Evolutionary conservation across 257 asterid genomes (phyloP).

Genomic region (Gentiana straminea): DNA sequence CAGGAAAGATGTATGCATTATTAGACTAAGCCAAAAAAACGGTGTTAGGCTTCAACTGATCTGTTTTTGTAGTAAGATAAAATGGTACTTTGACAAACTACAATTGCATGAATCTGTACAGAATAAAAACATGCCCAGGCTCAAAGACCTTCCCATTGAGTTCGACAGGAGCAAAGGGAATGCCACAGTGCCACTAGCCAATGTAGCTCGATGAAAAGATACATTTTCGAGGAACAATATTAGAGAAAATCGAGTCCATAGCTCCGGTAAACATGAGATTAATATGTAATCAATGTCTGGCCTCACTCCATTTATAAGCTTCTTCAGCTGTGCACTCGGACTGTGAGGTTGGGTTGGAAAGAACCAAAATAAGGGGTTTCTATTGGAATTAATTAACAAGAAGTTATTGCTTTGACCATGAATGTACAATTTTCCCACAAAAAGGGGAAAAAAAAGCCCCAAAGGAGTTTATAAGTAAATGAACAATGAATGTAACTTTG

Average conservation of each 20-base stretch:
- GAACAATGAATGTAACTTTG: no score
- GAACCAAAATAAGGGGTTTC: slow-evolving; percentile 83
- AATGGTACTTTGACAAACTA: no score
- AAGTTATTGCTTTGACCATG: not conserved
- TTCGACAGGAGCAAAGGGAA: slow-evolving; percentile 57
- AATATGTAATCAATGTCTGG: slow-evolving; percentile 4
- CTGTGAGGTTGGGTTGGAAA: slow-evolving; percentile 93
- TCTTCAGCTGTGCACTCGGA: slow-evolving; percentile 92
- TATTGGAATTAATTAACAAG: slow-evolving; percentile 19
- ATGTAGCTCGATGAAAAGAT: slow-evolving; percentile 55
- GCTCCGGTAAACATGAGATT: not conserved
- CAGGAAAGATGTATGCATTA: slow-evolving; percentile 87
- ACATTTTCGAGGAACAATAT: slow-evolving; percentile 9
- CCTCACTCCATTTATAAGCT: slow-evolving; percentile 88
- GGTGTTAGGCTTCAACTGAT: no score
- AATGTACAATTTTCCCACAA: no score
- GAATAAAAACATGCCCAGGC: slow-evolving; percentile 30
- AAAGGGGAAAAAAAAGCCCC: no score
- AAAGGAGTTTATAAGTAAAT: no score
- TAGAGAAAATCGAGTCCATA: slow-evolving; percentile 1
- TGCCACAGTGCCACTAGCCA: slow-evolving; percentile 42
- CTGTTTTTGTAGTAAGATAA: no score
- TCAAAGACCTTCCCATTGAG: slow-evolving; percentile 36
- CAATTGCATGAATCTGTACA: no score
- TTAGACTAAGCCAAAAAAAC: slow-evolving; percentile 41